Base-by-base conservation (phyloP, 306 rosid genomes). In the Lathyrus aphaca region DNA sequence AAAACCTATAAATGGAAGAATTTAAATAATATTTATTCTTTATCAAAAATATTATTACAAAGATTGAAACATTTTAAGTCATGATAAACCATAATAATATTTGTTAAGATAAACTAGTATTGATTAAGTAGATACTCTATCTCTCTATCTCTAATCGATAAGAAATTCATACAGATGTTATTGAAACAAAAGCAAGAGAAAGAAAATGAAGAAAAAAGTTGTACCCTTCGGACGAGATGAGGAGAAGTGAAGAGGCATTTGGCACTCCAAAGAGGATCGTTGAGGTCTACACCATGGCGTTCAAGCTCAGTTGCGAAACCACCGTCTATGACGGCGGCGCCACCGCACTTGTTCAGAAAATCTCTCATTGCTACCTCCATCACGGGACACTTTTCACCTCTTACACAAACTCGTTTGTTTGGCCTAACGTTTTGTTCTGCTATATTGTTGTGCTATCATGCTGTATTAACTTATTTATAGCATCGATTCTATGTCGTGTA, bases 231-330 rank as follows among this genome's bases (percentile, higher is more conserved):
- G 32, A 90, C 86, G 17, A 94, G 94, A 30, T 94, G 95, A 3
- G 98, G 83, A 0, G 97, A 88, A 27, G 48, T 77, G 55, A 90
- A 25, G 32, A 94, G 97, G 85, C 97, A 94, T 77, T 87, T 94
- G 76, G 97, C 94, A 80, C 98, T 90, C 98, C 98, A 94, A 2
- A 94, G 88, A 64, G 96, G 88, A 70, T 94, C 98, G 66, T 90
- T 72, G 38, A 94, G 90, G 76, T 94, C 92, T 19, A 96, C 96
- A 0, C 97, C 98, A 18, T 82, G 97, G 17, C 97, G 86, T 80
- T 94, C 96, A 5, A 94, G 90, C 80, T 94, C 98, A 0, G 97
- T 94, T 4, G 92, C 97, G 19, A 88, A 94, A 8, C 98, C 98
- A 27, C 98, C 97, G 51, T 94, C 98, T 11, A 87, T 38, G 10